A percentile compares a stretch with the other conserved stretches of the same genome.
phyloP scores from a whole-genome alignment of 1,284 basidiomycete species.

The Nidula niveotomentosa region DNA sequence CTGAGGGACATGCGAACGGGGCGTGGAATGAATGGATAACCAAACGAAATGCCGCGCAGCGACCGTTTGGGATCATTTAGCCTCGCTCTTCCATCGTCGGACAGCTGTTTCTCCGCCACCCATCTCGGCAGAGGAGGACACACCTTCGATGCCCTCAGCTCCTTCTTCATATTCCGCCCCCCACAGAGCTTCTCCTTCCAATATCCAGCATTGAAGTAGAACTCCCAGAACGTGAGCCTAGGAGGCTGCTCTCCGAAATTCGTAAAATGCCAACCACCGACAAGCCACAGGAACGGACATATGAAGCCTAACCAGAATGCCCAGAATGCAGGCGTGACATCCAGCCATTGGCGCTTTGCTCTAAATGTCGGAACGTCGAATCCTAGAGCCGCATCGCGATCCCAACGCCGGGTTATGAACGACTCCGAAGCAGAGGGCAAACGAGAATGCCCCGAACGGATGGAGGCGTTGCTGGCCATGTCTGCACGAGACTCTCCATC shows the following conservation, averaged over 20 bases:
- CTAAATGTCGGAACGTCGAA: conserved; percentile 25
- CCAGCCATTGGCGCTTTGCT: conserved; percentile 20
- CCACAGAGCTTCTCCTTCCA: conserved; percentile 28
- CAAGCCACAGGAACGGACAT: conserved; percentile 66
- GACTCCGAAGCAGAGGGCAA: conserved; percentile 33
- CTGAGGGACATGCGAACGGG: conserved; percentile 15
- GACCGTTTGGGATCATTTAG: conserved; percentile 43
- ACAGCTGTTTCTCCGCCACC: conserved; percentile 42
- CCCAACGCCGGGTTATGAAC: conserved; percentile 39
- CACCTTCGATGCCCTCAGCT: conserved; percentile 15
- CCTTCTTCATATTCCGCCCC: conserved; percentile 12
- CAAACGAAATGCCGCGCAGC: conserved; percentile 42
- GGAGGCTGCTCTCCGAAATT: conserved; percentile 40
- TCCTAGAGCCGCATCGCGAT: conserved; percentile 37
- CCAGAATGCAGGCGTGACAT: conserved; percentile 48
- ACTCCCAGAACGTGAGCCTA: conserved; percentile 38
- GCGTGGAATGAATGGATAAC: conserved; percentile 44
- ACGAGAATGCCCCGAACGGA: conserved; percentile 6
- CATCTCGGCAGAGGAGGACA: conserved; percentile 38
- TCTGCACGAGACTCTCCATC: conserved; percentile 5
- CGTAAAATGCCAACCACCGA: conserved; percentile 70
- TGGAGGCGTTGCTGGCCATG: background rate
- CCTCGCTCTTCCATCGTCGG: conserved; percentile 36
- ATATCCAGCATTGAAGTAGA: conserved; percentile 35
- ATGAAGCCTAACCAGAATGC: conserved; percentile 73